These are phyloP conservation scores for Lasiodiplodia sp. DNA, from an alignment of 2,329 filamentous ascomycete species.

Conservation along the genomic window DNA sequence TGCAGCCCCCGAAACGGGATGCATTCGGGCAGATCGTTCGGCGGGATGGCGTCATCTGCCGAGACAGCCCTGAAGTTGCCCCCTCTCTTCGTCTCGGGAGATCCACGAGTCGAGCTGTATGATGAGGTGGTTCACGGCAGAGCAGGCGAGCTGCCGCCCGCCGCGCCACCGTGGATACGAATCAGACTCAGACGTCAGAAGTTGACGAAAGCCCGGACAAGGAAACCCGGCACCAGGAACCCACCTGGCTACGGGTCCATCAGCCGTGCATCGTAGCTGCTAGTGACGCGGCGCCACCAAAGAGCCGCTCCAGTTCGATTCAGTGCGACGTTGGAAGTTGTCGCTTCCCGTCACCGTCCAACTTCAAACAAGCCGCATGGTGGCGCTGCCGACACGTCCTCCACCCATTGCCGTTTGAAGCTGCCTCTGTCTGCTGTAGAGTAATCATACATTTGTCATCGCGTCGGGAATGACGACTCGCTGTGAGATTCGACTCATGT, in stretches of 20 bases:
- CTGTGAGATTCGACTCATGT: slow-evolving; percentile 20
- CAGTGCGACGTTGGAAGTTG: slow-evolving; percentile 24
- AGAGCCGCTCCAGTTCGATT: slow-evolving; percentile 9
- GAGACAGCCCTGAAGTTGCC: slow-evolving; percentile 3
- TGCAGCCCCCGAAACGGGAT: not conserved
- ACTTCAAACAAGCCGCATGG: slow-evolving; percentile 3
- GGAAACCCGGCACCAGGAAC: slow-evolving; percentile 2
- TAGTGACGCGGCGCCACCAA: slow-evolving; percentile 19
- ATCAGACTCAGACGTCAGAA: slow-evolving; percentile 18
- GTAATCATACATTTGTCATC: slow-evolving; percentile 18
- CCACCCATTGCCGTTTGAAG: slow-evolving; percentile 9
- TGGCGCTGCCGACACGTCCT: slow-evolving; percentile 12
- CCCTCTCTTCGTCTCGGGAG: slow-evolving; percentile 4
- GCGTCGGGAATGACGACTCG: slow-evolving; percentile 11
- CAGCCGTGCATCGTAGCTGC: slow-evolving; percentile 4
- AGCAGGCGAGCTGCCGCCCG: not conserved
- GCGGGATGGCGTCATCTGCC: slow-evolving; percentile 28
- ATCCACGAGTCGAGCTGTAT: slow-evolving; percentile 16
- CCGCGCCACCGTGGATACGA: slow-evolving; percentile 1
- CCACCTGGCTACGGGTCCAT: slow-evolving; percentile 12
- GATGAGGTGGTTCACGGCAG: not conserved
- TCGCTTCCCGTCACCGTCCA: not conserved
- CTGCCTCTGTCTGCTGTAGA: slow-evolving; percentile 3
- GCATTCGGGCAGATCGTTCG: slow-evolving; percentile 21
- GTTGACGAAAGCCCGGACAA: not conserved